phyloP scores from a whole-genome alignment of 1,139 yeast species.

The Scheffersomyces cryptocercus region DNA sequence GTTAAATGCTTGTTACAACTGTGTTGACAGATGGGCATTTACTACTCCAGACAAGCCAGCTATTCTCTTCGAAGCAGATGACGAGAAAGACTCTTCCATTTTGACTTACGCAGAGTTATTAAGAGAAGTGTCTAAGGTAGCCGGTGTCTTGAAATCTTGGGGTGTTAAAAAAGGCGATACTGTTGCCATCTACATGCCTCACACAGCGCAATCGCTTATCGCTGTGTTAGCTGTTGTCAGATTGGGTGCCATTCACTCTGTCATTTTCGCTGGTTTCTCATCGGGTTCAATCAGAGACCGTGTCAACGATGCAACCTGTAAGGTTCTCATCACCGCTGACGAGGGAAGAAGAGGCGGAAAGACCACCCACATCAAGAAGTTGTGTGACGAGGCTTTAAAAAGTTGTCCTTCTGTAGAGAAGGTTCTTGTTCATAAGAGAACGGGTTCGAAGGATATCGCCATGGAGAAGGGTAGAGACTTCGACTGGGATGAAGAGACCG shows the following conservation, averaged over 20 bases:
- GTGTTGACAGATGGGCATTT: slow-evolving; percentile 95
- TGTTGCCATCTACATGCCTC: slow-evolving; percentile 94
- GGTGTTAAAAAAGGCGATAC: slow-evolving; percentile 94
- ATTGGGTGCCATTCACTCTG: slow-evolving; percentile 95
- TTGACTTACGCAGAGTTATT: slow-evolving; percentile 86
- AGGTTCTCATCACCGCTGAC: slow-evolving; percentile 91
- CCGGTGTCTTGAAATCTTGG: slow-evolving; percentile 83
- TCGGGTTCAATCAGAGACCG: slow-evolving; percentile 93
- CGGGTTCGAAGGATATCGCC: slow-evolving; percentile 65
- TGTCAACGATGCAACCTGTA: slow-evolving; percentile 83
- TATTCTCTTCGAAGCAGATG: slow-evolving; percentile 93
- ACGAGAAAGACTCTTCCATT: slow-evolving; percentile 68
- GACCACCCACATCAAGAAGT: slow-evolving; percentile 84
- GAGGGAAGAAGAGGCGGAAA: slow-evolving; percentile 97
- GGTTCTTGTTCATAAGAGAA: slow-evolving; percentile 84
- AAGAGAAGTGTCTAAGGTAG: slow-evolving; percentile 83
- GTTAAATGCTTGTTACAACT: slow-evolving; percentile 90
- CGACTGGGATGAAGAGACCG: slow-evolving; percentile 91
- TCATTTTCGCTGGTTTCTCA: slow-evolving; percentile 94
- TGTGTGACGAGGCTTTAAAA: slow-evolving; percentile 89
- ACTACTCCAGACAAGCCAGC: slow-evolving; percentile 86
- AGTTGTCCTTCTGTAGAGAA: slow-evolving; percentile 79
- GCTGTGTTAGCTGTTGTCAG: slow-evolving; percentile 95
- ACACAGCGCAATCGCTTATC: slow-evolving; percentile 93
- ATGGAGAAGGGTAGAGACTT: slow-evolving; percentile 84